These are phyloP conservation scores for Teunomyces funiuensis DNA, from an alignment of 805 yeast species.

Conservation along the genomic window DNA sequence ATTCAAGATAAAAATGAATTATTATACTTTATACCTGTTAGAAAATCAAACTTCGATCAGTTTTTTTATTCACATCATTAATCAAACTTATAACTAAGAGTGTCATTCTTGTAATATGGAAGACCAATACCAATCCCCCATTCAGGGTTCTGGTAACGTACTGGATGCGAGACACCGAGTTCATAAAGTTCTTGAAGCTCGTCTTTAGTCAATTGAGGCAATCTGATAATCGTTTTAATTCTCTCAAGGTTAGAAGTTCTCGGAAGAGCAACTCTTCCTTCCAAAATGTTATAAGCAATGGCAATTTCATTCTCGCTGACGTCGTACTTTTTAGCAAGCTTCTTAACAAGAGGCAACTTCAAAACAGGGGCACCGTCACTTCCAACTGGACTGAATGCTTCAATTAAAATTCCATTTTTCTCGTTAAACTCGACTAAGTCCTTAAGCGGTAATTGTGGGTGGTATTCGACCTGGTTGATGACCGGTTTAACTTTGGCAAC, in stretches of 20 bases:
- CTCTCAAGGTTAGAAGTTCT: slow-evolving; percentile 71
- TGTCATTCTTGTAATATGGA: slow-evolving; percentile 38
- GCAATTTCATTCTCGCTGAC: slow-evolving; percentile 56
- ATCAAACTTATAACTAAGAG: slow-evolving; percentile 6
- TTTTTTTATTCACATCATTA: too few relatives aligned
- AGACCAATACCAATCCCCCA: slow-evolving; percentile 41
- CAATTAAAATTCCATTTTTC: slow-evolving; percentile 39
- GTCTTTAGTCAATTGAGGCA: slow-evolving; percentile 35
- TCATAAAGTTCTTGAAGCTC: slow-evolving; percentile 35
- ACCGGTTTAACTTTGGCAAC: slow-evolving; percentile 48
- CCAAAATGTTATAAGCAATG: slow-evolving; percentile 58
- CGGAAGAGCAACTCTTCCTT: slow-evolving; percentile 64
- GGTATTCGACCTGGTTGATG: slow-evolving; percentile 49
- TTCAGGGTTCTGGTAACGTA: slow-evolving; percentile 30
- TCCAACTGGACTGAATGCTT: slow-evolving; percentile 67
- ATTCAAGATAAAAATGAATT: too few relatives aligned
- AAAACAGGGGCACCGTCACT: slow-evolving; percentile 63
- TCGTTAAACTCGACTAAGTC: slow-evolving; percentile 41
- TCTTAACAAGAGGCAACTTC: slow-evolving; percentile 47
- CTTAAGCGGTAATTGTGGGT: slow-evolving; percentile 35
- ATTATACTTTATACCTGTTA: too few relatives aligned
- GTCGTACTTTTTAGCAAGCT: slow-evolving; percentile 57
- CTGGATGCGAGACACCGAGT: slow-evolving; percentile 29
- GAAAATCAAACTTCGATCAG: too few relatives aligned
- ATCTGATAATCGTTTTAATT: slow-evolving; percentile 40